A percentile compares a stretch with the other conserved stretches of the same genome.
Evolutionary conservation across 2,329 filamentous ascomycete species (phyloP).

Genomic region (Ophiostoma sp.): DNA sequence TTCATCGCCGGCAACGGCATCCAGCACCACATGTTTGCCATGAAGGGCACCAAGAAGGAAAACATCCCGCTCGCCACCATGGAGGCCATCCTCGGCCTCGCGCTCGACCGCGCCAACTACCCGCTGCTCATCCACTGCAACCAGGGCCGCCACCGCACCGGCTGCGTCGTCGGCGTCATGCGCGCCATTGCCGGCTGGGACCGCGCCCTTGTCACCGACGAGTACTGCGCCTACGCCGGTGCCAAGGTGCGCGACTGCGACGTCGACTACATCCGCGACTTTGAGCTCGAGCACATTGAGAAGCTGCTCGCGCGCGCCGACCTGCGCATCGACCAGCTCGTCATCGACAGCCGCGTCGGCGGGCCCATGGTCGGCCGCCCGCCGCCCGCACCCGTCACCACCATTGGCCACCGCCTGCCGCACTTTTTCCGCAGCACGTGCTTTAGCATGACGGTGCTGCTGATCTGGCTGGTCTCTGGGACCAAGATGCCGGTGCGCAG

Average conservation of each 20-base stretch:
- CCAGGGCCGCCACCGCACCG: conserved; percentile 87
- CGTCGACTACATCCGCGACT: conserved; percentile 52
- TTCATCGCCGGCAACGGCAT: conserved; percentile 67
- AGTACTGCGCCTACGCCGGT: conserved; percentile 64
- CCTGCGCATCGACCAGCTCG: conserved; percentile 18
- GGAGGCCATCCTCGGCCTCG: conserved; percentile 62
- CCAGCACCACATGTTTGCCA: conserved; percentile 66
- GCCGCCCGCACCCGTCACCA: conserved; percentile 21
- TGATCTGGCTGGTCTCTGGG: conserved; percentile 38
- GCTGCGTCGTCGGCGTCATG: conserved; percentile 77
- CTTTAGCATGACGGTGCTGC: conserved; percentile 40
- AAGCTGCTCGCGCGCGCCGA: conserved; percentile 30
- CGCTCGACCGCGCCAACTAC: conserved; percentile 68
- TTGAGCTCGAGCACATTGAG: conserved; percentile 40
- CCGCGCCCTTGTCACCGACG: conserved; percentile 56
- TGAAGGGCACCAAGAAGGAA: conserved; percentile 84
- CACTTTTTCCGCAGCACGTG: conserved; percentile 43
- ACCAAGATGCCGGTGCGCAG: conserved; percentile 22
- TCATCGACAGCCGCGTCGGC: background rate
- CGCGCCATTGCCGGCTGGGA: conserved; percentile 68
- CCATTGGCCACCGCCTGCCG: conserved; percentile 31
- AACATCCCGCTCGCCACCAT: conserved; percentile 63
- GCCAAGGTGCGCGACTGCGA: conserved; percentile 58
- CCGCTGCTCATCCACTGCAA: conserved; percentile 89
- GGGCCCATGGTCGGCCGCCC: conserved; percentile 14